These are phyloP conservation scores for Irpex lacteus DNA, from an alignment of 1,284 basidiomycete species.

Conservation along the genomic window DNA sequence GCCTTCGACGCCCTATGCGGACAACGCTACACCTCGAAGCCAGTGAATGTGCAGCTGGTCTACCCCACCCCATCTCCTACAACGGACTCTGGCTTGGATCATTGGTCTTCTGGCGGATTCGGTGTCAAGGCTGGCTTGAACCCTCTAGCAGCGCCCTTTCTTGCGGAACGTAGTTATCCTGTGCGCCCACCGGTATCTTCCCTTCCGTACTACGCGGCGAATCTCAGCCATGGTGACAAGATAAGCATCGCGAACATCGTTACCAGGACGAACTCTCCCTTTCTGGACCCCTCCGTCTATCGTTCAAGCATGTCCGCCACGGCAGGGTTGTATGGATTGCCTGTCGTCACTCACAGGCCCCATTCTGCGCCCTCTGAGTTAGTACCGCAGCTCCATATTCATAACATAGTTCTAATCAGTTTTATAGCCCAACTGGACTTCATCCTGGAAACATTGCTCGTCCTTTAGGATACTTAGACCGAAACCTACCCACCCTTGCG, in stretches of 20 bases:
- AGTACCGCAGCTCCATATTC: conserved; percentile 7
- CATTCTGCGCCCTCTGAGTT: conserved; percentile 29
- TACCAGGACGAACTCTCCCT: neutral
- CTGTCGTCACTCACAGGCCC: conserved; percentile 19
- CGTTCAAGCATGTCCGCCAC: neutral
- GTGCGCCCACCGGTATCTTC: neutral
- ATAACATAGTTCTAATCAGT: neutral
- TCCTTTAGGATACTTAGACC: conserved; percentile 16
- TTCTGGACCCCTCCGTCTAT: conserved; percentile 17
- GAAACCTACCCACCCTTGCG: conserved; percentile 19
- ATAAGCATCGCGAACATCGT: neutral
- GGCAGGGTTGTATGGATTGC: conserved; percentile 13
- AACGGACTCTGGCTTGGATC: conserved; percentile 13
- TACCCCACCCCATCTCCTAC: conserved; percentile 19
- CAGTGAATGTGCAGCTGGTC: conserved; percentile 47
- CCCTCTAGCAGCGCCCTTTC: conserved; percentile 33
- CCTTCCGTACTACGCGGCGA: neutral
- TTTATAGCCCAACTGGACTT: neutral
- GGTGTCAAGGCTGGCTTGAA: conserved; percentile 29
- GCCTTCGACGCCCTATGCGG: conserved; percentile 57
- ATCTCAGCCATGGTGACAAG: neutral
- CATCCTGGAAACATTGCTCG: conserved; percentile 1
- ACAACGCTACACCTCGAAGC: conserved; percentile 55
- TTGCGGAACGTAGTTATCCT: neutral
- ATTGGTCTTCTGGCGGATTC: conserved; percentile 10